A percentile compares a stretch with the other conserved stretches of the same genome.
Conservation (phyloP, 331 rosid genomes). For the Malus hybrid region DNA sequence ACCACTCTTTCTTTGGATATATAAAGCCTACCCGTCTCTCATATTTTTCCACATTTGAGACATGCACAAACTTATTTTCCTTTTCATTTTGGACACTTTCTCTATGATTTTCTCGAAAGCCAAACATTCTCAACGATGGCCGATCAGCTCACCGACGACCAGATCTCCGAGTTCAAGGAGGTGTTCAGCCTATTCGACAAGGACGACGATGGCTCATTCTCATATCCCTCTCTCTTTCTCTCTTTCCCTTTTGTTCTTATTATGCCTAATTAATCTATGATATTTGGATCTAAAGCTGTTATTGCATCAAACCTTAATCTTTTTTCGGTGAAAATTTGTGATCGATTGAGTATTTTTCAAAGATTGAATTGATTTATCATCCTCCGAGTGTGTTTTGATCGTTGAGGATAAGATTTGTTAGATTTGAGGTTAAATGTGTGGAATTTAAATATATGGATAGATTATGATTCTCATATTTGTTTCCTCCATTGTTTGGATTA, state of each 20-base stretch:
- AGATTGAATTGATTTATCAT: neutral
- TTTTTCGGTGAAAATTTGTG: conserved; percentile 4
- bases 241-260: neutral
- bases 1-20: no score
- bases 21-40: no score
- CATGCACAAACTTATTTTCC: no score
- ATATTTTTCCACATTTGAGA: no score
- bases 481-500: neutral
- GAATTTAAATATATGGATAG: neutral
- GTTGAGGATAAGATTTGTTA: neutral
- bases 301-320: neutral
- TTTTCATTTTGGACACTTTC: no score
- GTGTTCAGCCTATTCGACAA: conserved; percentile 86
- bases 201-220: conserved; percentile 75
- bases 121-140: no score
- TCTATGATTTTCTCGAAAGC: no score
- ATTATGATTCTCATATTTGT: neutral
- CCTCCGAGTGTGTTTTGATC: conserved; percentile 20
- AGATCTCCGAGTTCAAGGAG: conserved; percentile 83
- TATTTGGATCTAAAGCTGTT: conserved; percentile 2
- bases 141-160: conserved; percentile 25
- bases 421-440: neutral
- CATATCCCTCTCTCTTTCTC: conserved; percentile 31
- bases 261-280: neutral
- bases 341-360: neutral